Base-by-base conservation (phyloP, 495 filamentous ascomycete species). In the Jackrogersella multiformis region DNA sequence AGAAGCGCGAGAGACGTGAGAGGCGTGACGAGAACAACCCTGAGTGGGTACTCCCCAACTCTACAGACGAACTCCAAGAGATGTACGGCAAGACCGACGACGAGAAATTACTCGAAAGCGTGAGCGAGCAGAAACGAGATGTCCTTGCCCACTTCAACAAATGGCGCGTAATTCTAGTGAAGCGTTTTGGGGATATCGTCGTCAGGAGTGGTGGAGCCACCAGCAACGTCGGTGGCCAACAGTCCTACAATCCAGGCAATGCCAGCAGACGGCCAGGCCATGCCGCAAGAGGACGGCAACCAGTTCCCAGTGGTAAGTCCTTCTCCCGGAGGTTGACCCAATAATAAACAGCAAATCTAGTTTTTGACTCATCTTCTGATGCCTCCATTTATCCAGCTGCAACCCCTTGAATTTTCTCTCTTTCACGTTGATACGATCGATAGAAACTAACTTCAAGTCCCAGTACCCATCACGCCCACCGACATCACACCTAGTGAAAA, bases 81-180 rank as follows among this genome's bases (percentile, higher is more conserved):
- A 53, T 60, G 42, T 55, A 41, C 7, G 39, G 61, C 45, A 71
- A 58, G 46, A 69, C 70, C 6, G 75, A 77, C 9, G 51, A n/a
- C 20, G 70, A 78, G 13, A 24, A 66, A 16, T 54, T 71, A n/a
- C 67, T 74, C 4, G 68, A 74, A 2, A 75, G 78, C 20, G 60
- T 78, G 21, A 30, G 53, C 35, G 81, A 84, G 66, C 69, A 82
- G 34, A 80, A 79, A 70, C 77, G 75, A 67, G 81, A 83, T 30
- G 70, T 70, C 1, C 38, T 81, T 10, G 53, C 64, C n/a, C 74
- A 78, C 74, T 80, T 82, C 65, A 70, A 63, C 34, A 82, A 81
- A 60, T 84, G 81, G 81, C 80, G 81, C 28, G 57, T 53, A 0
- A 60, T 58, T 9, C 63, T 82, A 2, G 49, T 61, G 45, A 80